Percentiles rank a stretch among this genome's conserved stretches.
These are phyloP conservation scores for Pseudogymnoascus sp. DNA, from an alignment of 2,329 filamentous ascomycete species.

Conservation along the genomic window DNA sequence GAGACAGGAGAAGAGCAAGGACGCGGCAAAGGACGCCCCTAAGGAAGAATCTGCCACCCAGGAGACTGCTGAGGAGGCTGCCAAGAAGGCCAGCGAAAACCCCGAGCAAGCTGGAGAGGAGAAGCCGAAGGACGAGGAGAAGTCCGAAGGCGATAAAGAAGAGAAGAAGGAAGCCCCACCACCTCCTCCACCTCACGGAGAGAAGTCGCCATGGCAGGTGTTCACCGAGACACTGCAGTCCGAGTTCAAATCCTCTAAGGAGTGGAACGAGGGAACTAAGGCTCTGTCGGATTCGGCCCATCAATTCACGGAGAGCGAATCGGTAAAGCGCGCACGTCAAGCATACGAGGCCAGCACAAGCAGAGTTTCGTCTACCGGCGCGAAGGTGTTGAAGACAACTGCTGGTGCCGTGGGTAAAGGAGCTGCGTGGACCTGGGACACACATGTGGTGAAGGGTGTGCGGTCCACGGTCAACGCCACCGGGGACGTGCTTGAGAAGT, in stretches of 20 bases:
- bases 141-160: conserved; percentile 40
- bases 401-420: conserved; percentile 83
- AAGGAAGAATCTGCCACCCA: conserved; percentile 16
- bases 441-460: conserved; percentile 83
- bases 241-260: conserved; percentile 94
- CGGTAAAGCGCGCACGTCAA: conserved; percentile 75
- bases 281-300: conserved; percentile 82
- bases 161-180: conserved; percentile 60
- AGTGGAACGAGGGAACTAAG: conserved; percentile 99
- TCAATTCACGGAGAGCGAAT: conserved; percentile 88
- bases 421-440: conserved; percentile 96
- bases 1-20: conserved; percentile 20
- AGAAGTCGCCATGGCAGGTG: conserved; percentile 98
- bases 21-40: not conserved
- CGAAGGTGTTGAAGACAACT: conserved; percentile 75
- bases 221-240: conserved; percentile 93
- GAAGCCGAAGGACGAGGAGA: conserved; percentile 37
- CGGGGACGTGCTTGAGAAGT: conserved; percentile 82
- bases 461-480: conserved; percentile 80
- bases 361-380: conserved; percentile 71
- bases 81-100: conserved; percentile 33
- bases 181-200: conserved; percentile 90
- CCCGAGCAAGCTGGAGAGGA: conserved; percentile 30
- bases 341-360: conserved; percentile 84
- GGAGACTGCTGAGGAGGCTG: conserved; percentile 25